Evolutionary conservation across 352 stramenopile species (phyloP).

Genomic region (Aphanomyces euteiches): DNA sequence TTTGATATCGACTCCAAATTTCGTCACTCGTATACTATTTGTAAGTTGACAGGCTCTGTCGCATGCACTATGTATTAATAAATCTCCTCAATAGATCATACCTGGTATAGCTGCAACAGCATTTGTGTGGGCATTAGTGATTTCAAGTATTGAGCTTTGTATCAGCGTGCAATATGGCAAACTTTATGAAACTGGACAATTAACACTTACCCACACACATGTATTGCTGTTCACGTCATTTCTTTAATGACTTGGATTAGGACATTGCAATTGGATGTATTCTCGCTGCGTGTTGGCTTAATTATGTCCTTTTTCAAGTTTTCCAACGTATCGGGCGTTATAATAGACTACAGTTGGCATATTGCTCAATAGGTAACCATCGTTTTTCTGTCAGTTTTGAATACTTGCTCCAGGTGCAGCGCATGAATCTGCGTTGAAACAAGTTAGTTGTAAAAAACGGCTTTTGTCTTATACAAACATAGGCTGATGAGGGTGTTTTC

Average conservation of each 20-base stretch:
- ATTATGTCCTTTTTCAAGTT: background rate
- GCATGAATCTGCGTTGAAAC: background rate
- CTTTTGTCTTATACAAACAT: background rate
- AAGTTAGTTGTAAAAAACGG: background rate
- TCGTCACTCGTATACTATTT: background rate
- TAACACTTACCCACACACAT: background rate
- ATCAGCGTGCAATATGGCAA: background rate
- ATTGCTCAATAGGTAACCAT: too few species aligned
- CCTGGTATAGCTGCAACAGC: background rate
- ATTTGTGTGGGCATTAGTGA: background rate
- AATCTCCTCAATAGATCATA: background rate
- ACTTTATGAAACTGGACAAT: background rate
- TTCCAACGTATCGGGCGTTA: background rate
- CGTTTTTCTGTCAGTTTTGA: too few species aligned
- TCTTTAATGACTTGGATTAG: background rate
- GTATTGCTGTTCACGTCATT: background rate
- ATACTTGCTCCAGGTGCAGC: background rate
- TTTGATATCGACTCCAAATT: background rate
- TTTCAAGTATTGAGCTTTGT: background rate
- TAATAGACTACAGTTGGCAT: background rate
- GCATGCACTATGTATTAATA: background rate
- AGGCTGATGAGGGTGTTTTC: conserved; percentile 11
- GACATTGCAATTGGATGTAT: conserved; percentile 9
- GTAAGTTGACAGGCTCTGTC: background rate
- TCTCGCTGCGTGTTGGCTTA: background rate